Evolutionary conservation across 2,329 filamentous ascomycete genomes (phyloP), one percentile per base, ranked within the genome.

Genomic region (Claviceps cyperi): DNA sequence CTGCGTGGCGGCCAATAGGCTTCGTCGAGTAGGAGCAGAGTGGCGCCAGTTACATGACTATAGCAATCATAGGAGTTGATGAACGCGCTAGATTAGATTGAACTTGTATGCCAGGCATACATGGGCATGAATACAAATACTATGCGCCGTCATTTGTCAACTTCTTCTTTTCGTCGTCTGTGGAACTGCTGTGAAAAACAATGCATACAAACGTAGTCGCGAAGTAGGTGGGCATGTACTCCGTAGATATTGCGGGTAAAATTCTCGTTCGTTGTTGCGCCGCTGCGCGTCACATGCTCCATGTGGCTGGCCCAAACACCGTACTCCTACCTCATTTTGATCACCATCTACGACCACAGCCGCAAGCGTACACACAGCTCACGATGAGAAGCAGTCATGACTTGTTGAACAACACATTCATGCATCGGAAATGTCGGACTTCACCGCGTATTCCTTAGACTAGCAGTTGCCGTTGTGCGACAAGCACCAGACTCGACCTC

Each of bases 1-100:
- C 80, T 91, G 5, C 84, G 85, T 69, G 84, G 84, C 75, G 84
- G 84, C 69, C 40, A 43, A 14, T 43, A 43, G 21, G 39, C 5
- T 39, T n/a, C 7, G 17, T 11, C 7, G 37, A 17, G 9, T 13
- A 19, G 38, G 17, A 40, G 17, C 38, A 17, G 37, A 32, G 28
- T 9, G 4, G 28, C 28, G 28, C 9, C 3, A n/a, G 14, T 38
- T 15, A 17, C 13, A 17, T 19, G 13, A 14, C 24, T 43, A 22
- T 24, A 14, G 19, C 11, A 21, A 13, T 14, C 11, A 41, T 21
- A 22, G 5, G 9, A 41, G 4, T 19, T 11, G 39, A 41, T 4
- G 13, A 19, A 5, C 6, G 17, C 13, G 17, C 32, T 49, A 43
- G 28, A 11, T n/a, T 49, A 38, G 19, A 8, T 19, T 14, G 37